Evolutionary conservation across 2,329 filamentous ascomycete genomes (phyloP), one percentile per base, ranked within the genome.

Genomic region (Colletotrichum euphorbiae): DNA sequence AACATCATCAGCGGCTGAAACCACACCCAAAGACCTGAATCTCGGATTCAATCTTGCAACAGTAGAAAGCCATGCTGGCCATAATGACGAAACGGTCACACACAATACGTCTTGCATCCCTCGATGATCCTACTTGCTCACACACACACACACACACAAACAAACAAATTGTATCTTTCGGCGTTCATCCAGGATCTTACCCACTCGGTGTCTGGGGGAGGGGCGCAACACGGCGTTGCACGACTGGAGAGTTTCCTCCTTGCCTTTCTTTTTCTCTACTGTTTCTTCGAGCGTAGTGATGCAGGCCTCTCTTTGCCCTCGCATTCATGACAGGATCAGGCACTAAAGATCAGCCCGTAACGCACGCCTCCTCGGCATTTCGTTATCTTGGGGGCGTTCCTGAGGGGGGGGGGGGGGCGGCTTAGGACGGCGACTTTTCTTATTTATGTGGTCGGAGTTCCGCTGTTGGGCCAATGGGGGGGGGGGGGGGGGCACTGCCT

Each of bases 1-100:
- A 82, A 86, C 48, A 73, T 85, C 58, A 79, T 79, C 9, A 83
- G 84, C 74, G 79, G 77, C 60, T 79, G 74, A 73, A 72, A 38
- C 7, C 28, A 28, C 28, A 28, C 7, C 28, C 28, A 8, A 4
- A 28, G 7, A 8, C 28, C 28, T 28, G 28, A 28, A 28, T 4
- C 28, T 28, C 1, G 28, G 7, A 28, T 33, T 33, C 36, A 38
- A 15, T 4, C n/a, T 38, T 12, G 36, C 45, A 69, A 33, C 62
- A 54, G 24, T 50, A 61, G n/a, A 24, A 66, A 63, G 31, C 51
- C 24, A 13, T 28, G 48, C 28, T 48, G 70, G 60, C 71, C 62
- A 36, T 51, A 24, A 65, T n/a, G 52, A 24, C 15, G n/a, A 43
- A 17, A 15, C 36, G 19, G 52, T 56, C 52, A 43, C 38, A 43